Base-by-base conservation (phyloP, 176 grass and related monocot species). In the Paspalum notatum region DNA sequence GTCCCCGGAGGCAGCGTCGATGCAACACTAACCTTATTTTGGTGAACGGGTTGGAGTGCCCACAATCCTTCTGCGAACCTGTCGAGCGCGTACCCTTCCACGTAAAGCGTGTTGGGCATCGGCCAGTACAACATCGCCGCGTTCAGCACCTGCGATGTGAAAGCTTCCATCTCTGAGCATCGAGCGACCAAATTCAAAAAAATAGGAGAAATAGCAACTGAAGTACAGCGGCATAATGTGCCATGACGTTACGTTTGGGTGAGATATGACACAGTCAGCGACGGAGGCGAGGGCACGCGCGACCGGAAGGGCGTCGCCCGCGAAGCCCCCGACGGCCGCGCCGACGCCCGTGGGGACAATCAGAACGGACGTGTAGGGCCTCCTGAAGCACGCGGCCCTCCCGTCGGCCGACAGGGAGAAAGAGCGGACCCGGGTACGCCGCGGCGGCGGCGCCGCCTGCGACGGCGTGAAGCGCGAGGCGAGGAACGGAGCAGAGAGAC, bases 111-210 rank as follows among this genome's bases (percentile, higher is more conserved):
- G 18, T 93, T 99, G 15, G 78, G 79, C 85, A 93, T 91, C 8
- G 96, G 90, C 96, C 96, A 95, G 76, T 93, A 99, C 3, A 95
- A 76, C 96, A 95, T 99, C 8, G 90, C 96, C 0, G 92, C 96
- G 83, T 93, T 99, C 72, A 99, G 75, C 44, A 99, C 92, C 96
- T 95, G 64, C 22, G 0, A 71, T 37, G 3, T 2, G 5, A 69
- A 77, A 77, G 3, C 13, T 11, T 79, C 75, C 57, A 66, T 26
- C 22, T 40, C 42, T n/a, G 14, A 3, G 58, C 27, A 3, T 22
- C 27, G 24, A 80, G 37, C 26, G 2, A 49, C 4, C 15, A 69
- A 52, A 89, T 44, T 63, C 50, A 32, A 66, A 45, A 66, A 45
- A 5, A n/a, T n/a, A n/a, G 24, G 46, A 84, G 21, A 60, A 54